A percentile compares a stretch with the other conserved stretches of the same genome.
Conservation (phyloP, 148 eudicot species). For the Cornus kousa region DNA sequence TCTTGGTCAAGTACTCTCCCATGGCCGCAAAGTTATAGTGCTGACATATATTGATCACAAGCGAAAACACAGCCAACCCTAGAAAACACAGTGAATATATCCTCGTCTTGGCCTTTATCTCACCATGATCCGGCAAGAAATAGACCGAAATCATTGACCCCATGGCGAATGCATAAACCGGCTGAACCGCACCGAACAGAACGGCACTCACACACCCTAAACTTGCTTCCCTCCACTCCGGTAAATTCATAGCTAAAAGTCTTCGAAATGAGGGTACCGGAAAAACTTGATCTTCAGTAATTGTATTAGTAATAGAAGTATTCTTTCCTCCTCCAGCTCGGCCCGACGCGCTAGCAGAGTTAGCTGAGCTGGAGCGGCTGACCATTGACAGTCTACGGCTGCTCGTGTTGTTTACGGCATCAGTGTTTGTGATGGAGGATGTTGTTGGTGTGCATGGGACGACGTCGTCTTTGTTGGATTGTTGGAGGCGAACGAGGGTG, state of each 20-base stretch:
- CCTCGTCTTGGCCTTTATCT: slow-evolving; percentile 54
- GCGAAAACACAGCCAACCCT: slow-evolving; percentile 64
- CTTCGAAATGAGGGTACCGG: slow-evolving; percentile 60
- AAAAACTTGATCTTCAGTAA: slow-evolving; percentile 15
- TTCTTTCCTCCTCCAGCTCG: neutral
- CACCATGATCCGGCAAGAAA: slow-evolving; percentile 45
- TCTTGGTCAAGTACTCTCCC: slow-evolving; percentile 85
- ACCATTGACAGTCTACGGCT: slow-evolving; percentile 40
- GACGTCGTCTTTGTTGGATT: slow-evolving; percentile 18
- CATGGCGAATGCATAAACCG: slow-evolving; percentile 62
- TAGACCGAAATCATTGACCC: slow-evolving; percentile 77
- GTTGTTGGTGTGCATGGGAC: neutral
- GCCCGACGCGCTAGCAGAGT: slow-evolving; percentile 19
- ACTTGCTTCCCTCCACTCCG: slow-evolving; percentile 76
- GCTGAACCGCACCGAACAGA: slow-evolving; percentile 75
- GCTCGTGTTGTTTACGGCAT: slow-evolving; percentile 26
- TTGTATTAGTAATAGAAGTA: neutral
- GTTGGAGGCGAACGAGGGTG: slow-evolving; percentile 52
- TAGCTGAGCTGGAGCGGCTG: slow-evolving; percentile 55
- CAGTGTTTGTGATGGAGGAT: slow-evolving; percentile 24
- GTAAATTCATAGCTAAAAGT: slow-evolving; percentile 60
- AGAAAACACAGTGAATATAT: slow-evolving; percentile 53
- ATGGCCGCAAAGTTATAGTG: slow-evolving; percentile 80
- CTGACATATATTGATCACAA: slow-evolving; percentile 50
- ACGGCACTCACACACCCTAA: slow-evolving; percentile 56